Evolutionary conservation across 257 asterid genomes (phyloP).

Genomic region (Solanum ahanhuiri): DNA sequence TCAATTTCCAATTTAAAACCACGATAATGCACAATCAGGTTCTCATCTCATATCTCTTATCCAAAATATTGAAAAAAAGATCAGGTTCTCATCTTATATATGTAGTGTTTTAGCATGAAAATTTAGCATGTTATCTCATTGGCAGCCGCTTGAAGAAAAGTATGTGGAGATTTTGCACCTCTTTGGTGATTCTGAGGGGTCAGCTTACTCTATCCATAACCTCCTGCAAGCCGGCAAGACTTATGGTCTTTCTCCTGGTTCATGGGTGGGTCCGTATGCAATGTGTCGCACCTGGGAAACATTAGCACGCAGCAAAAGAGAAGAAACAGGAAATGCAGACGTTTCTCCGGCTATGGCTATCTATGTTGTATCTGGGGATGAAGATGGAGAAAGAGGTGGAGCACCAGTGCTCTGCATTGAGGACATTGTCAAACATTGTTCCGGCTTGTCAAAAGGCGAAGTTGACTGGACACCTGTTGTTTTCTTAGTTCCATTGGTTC

Average conservation of each 20-base stretch:
- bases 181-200: conserved; percentile 74
- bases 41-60: background rate
- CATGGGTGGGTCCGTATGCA: conserved; percentile 99
- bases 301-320: conserved; percentile 40
- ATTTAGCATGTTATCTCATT: background rate
- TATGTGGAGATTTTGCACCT: conserved; percentile 66
- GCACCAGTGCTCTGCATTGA: conserved; percentile 86
- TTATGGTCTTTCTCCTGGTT: conserved; percentile 88
- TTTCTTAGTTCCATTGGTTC: conserved; percentile 89
- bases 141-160: conserved; percentile 58
- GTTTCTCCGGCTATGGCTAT: conserved; percentile 41
- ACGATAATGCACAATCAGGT: background rate
- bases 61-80: background rate
- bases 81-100: background rate
- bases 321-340: conserved; percentile 27
- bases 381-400: conserved; percentile 98
- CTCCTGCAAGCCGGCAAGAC: conserved; percentile 87
- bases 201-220: conserved; percentile 88
- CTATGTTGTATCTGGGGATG: conserved; percentile 95
- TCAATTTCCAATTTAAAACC: conserved; percentile 3
- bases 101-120: background rate
- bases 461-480: conserved; percentile 63
- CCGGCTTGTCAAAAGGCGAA: conserved; percentile 34
- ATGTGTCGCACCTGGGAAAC: conserved; percentile 97
- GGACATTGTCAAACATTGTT: conserved; percentile 48